Base-by-base conservation (phyloP, 345 rosid genomes). In the Litchi chinensis region DNA sequence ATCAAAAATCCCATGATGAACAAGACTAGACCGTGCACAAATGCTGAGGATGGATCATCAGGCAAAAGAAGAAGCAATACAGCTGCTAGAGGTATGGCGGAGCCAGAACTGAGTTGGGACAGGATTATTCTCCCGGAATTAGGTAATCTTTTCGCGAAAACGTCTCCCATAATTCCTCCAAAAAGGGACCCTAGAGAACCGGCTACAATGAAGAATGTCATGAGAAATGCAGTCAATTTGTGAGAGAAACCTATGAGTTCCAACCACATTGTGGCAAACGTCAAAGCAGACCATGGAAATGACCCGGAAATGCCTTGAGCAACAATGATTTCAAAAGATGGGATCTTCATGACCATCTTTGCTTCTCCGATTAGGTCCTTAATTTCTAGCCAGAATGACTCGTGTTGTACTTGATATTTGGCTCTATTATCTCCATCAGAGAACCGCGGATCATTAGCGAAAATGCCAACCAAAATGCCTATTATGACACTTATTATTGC, bases 181-280 rank as follows among this genome's bases (percentile, higher is more conserved):
- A 90, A 90, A 0, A 87, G 80, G 69, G 43, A 71, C 24, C 92
- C 92, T 60, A 90, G 6, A 12, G 90, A 88, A 63, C 82, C 22
- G 10, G 85, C 85, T 15, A 0, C 73, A 77, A n/a, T n/a, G 73
- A 88, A 89, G 0, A 85, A 81, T 0, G 90, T 85, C 75, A 84
- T 74, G 2, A 90, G 79, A 28, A 84, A 62, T 75, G 95, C 92
- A 0, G 93, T 85, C 44, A 81, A 83, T 57, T 83, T 66, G 37
- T 92, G 92, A 5, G 91, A 86, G 83, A 87, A 92, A 68, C 93
- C 95, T 8, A 84, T 85, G 15, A 92, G 93, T 76, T 92, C 93
- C 32, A 89, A 70, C 93, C 95, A 90, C 91, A 92, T 84, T 0
- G 93, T 83, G 0, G 87, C 85, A 86, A 92, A 90, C 11, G 92